Base-by-base conservation (phyloP, 805 yeast genomes). In the Candida sonorensis region DNA sequence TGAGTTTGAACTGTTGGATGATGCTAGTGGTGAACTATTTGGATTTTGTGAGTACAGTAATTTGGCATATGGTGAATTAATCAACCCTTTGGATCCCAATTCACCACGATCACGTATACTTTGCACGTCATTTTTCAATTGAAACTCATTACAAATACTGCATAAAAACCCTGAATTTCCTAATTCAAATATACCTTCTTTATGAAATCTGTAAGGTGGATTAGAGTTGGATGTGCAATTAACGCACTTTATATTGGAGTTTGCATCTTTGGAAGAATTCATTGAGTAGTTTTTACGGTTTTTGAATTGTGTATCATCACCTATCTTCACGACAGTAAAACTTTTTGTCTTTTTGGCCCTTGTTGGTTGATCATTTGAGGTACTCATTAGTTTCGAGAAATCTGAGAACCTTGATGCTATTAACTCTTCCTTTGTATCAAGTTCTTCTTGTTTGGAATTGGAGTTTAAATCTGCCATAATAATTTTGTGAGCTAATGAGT, bases 131-230 rank as follows among this genome's bases (percentile, higher is more conserved):
- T 41, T 34, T 25, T 44, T 42, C 6, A 41, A 27, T 22, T 55
- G 48, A 17, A 45, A 33, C 10, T 37, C 39, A 15, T 54, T 48
- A 30, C 63, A 58, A 13, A 46, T 40, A 20, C 34, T 16, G 34
- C 63, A 58, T 21, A 58, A 37, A n/a, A 46, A 40, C 2, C 63
- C 63, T 2, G 61, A 44, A 38, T 58, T 58, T 9, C 58, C 62
- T 30, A 48, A 47, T 37, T 56, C 58, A 29, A 53, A 58, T 7
- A 57, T 46, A 2, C 62, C 63, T 16, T 50, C 56, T 19, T 44
- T 48, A 36, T 52, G 48, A 28, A 47, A 58, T 34, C 48, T 57
- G 40, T 50, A 58, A 11, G 61, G 61, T 4, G 55, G 58, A 31
- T 48, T 38, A 3, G 51, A 34, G 2, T 37, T 39, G 7, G 53